Conservation (phyloP, 768 basidiomycete species). For the Mycena venus region DNA sequence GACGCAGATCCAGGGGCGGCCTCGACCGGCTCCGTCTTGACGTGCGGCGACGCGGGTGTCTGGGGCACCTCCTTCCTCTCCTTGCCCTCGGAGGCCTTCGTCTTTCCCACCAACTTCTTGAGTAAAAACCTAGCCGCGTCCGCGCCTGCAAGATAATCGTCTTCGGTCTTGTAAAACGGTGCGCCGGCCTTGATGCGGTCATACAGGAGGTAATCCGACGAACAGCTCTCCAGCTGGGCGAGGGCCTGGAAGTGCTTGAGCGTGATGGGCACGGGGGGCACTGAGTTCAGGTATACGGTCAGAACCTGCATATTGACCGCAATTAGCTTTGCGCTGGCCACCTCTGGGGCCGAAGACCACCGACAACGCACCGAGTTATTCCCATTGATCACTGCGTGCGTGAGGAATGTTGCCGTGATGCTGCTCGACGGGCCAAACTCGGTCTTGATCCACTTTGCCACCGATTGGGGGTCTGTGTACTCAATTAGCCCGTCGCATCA, state of each 20-base stretch:
- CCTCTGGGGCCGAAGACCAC: background rate
- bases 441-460: slow-evolving; percentile 72
- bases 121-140: slow-evolving; percentile 11
- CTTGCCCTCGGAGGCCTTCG: slow-evolving; percentile 36
- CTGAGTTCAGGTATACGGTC: background rate
- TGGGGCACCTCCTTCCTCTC: background rate
- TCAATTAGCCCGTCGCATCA: background rate
- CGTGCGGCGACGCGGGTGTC: background rate
- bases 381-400: slow-evolving; percentile 80
- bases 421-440: slow-evolving; percentile 69
- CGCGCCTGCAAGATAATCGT: slow-evolving; percentile 66
- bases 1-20: background rate
- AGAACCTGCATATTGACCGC: slow-evolving; percentile 14
- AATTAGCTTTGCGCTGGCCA: slow-evolving; percentile 16
- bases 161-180: slow-evolving; percentile 78
- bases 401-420: slow-evolving; percentile 77
- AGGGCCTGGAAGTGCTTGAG: slow-evolving; percentile 84
- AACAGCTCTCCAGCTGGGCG: slow-evolving; percentile 72
- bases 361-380: slow-evolving; percentile 56
- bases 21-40: slow-evolving; percentile 40
- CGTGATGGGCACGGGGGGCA: slow-evolving; percentile 70
- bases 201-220: slow-evolving; percentile 69
- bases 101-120: slow-evolving; percentile 12
- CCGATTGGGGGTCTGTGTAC: slow-evolving; percentile 61
- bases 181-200: slow-evolving; percentile 75